These are phyloP conservation scores for Didymella keratinophila DNA, from an alignment of 2,329 filamentous ascomycete species.

Conservation along the genomic window DNA sequence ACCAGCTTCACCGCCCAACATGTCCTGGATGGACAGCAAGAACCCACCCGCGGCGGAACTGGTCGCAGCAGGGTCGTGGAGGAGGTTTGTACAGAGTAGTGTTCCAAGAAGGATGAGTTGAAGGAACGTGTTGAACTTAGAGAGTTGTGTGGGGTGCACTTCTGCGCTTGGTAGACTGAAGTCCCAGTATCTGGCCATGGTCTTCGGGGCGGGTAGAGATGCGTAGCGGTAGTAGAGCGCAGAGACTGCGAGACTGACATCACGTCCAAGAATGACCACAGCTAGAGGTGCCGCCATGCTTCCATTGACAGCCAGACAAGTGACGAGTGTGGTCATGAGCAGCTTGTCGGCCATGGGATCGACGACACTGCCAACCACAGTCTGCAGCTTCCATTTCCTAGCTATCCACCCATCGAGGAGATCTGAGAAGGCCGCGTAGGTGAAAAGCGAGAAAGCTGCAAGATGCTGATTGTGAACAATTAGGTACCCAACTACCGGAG, in stretches of 20 bases:
- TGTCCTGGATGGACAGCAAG: conserved; percentile 35
- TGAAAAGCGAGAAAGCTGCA: conserved; percentile 84
- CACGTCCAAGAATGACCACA: conserved; percentile 87
- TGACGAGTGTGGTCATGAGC: conserved; percentile 91
- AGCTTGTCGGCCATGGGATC: conserved; percentile 92
- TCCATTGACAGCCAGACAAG: conserved; percentile 83
- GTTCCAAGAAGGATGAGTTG: conserved; percentile 87
- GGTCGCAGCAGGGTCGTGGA: conserved; percentile 66
- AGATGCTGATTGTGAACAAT: conserved; percentile 83
- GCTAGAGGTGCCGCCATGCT: conserved; percentile 86
- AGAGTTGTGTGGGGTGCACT: conserved; percentile 82
- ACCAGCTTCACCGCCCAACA: conserved; percentile 41
- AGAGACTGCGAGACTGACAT: conserved; percentile 80
- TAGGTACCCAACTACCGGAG: conserved; percentile 86
- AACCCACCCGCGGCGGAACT: conserved; percentile 51
- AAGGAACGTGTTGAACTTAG: conserved; percentile 90
- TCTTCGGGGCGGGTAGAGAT: conserved; percentile 91
- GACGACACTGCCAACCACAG: conserved; percentile 92
- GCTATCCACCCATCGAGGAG: conserved; percentile 95
- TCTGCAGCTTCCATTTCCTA: conserved; percentile 83
- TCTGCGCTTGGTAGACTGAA: conserved; percentile 90
- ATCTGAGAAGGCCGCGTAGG: conserved; percentile 90
- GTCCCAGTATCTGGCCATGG: conserved; percentile 93
- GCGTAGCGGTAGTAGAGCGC: conserved; percentile 98
- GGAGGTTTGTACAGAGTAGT: conserved; percentile 80